A percentile compares a stretch with the other conserved stretches of the same genome.
Evolutionary conservation across 306 rosid species (phyloP).

Genomic region (Cajanus cajan): DNA sequence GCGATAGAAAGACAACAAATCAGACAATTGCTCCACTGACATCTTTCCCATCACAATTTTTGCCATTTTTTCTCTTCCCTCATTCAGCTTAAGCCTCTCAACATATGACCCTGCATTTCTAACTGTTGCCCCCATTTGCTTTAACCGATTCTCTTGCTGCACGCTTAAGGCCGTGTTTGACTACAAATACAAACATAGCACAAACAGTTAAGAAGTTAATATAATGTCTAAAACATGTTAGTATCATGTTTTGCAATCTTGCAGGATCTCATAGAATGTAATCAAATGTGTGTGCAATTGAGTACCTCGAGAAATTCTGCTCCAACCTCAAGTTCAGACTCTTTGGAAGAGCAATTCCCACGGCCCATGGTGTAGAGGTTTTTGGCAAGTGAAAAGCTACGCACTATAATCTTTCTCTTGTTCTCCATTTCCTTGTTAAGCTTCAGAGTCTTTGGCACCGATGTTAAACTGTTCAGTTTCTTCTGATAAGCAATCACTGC

Average conservation of each 20-base stretch:
- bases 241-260: too few species aligned
- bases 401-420: slow-evolving; percentile 49
- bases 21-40: slow-evolving; percentile 74
- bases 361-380: slow-evolving; percentile 51
- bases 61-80: slow-evolving; percentile 60
- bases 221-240: too few species aligned
- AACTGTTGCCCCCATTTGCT: slow-evolving; percentile 95
- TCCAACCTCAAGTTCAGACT: slow-evolving; percentile 67
- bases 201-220: too few species aligned
- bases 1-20: slow-evolving; percentile 74
- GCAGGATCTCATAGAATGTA: too few species aligned
- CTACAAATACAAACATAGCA: slow-evolving; percentile 37
- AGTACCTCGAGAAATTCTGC: slow-evolving; percentile 77
- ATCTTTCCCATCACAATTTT: slow-evolving; percentile 73
- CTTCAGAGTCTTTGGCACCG: slow-evolving; percentile 43
- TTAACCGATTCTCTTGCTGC: slow-evolving; percentile 70
- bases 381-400: slow-evolving; percentile 71
- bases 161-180: slow-evolving; percentile 70
- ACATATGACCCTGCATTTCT: slow-evolving; percentile 71
- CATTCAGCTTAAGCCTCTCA: slow-evolving; percentile 56
- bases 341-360: slow-evolving; percentile 33
- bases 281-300: not conserved
- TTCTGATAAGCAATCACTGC: slow-evolving; percentile 80
- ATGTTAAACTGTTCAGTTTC: slow-evolving; percentile 42
- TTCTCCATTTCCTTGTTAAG: slow-evolving; percentile 67